These are phyloP conservation scores for Eragrostis curvula DNA, from an alignment of 176 grass and related monocot genomes.

Conservation along the genomic window DNA sequence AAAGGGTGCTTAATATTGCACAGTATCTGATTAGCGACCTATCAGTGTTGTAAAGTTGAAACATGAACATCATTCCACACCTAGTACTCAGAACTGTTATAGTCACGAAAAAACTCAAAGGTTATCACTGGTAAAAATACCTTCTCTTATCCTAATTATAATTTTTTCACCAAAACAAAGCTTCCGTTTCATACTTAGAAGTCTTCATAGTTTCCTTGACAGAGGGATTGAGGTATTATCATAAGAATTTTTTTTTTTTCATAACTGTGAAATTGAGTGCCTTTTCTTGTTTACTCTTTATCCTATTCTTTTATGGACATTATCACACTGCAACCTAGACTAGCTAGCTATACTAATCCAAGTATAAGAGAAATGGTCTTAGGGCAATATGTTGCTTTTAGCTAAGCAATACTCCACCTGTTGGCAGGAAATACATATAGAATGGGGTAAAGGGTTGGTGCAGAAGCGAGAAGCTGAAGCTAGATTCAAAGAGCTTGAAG, in stretches of 20 bases:
- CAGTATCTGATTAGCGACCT: background rate
- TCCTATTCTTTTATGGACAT: background rate
- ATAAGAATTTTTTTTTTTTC: background rate
- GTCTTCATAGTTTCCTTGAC: background rate
- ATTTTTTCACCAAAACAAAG: slow-evolving; percentile 16
- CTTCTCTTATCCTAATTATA: background rate
- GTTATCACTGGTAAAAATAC: background rate
- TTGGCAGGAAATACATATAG: slow-evolving; percentile 74
- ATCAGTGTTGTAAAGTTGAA: background rate
- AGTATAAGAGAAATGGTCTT: background rate
- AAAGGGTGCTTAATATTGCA: background rate
- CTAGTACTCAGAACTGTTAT: background rate
- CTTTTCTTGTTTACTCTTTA: background rate
- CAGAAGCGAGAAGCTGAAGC: slow-evolving; percentile 92
- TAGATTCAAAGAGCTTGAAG: slow-evolving; percentile 67
- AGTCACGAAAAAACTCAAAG: background rate
- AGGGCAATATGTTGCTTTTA: background rate
- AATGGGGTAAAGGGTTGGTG: slow-evolving; percentile 92
- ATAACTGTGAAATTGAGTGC: background rate
- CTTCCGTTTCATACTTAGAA: background rate
- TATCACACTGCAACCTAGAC: background rate
- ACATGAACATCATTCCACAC: background rate
- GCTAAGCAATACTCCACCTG: slow-evolving; percentile 27
- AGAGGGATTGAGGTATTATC: background rate
- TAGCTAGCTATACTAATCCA: background rate